A percentile compares a stretch with the other conserved stretches of the same genome.
phyloP scores from a whole-genome alignment of 2,329 filamentous ascomycete genomes.

The Periconia macrospinosa region DNA sequence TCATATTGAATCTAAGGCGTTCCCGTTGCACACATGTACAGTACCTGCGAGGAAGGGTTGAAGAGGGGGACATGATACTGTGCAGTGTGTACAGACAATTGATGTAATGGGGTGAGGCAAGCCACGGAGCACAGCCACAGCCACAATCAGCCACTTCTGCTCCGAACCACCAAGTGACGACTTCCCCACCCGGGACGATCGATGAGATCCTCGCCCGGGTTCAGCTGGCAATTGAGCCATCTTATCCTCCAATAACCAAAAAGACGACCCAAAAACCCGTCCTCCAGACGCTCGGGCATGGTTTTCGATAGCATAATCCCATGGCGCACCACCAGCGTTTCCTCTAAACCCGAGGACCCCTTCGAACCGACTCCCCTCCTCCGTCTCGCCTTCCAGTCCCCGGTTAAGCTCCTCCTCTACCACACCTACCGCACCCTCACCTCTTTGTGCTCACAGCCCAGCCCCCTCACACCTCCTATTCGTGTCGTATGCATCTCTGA shows the following conservation, averaged over 20 bases:
- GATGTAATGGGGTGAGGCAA: neutral
- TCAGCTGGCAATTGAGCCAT: neutral
- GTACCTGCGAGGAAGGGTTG: too few relatives aligned
- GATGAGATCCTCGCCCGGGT: neutral
- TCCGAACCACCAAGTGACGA: neutral
- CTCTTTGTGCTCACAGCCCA: slow-evolving; percentile 67
- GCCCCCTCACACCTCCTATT: slow-evolving; percentile 62
- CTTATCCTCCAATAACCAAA: neutral
- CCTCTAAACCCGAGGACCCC: slow-evolving; percentile 24
- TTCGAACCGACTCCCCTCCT: slow-evolving; percentile 56
- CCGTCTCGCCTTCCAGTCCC: slow-evolving; percentile 67
- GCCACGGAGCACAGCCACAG: neutral
- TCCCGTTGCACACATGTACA: too few relatives aligned
- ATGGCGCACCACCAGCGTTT: slow-evolving; percentile 25
- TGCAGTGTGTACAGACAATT: too few relatives aligned
- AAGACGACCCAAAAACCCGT: neutral
- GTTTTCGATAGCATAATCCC: slow-evolving; percentile 29
- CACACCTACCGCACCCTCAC: slow-evolving; percentile 67
- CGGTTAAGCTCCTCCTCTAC: slow-evolving; percentile 65
- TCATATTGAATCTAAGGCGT: too few relatives aligned
- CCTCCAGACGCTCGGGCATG: slow-evolving; percentile 18
- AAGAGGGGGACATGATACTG: too few relatives aligned
- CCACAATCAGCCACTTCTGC: neutral
- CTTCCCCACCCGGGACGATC: neutral
- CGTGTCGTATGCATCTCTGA: slow-evolving; percentile 87